Evolutionary conservation across 1,284 basidiomycete species (phyloP), one percentile per base, ranked within the genome.

Genomic region (Sanghuangporus weigelae): DNA sequence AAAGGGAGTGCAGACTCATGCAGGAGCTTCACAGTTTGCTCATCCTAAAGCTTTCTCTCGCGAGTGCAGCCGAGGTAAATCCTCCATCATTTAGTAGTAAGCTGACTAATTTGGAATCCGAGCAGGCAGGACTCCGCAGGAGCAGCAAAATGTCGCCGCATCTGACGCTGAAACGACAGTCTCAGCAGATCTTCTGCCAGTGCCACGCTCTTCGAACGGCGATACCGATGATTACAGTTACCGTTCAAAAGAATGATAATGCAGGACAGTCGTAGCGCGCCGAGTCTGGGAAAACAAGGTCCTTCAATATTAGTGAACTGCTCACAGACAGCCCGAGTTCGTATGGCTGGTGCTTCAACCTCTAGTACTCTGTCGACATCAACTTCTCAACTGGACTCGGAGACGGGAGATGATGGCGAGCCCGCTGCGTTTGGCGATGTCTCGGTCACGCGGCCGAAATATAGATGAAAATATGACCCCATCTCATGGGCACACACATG

Each of bases 261-360:
- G 87, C 67, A 87, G 88, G 5, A 92, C 90, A 0, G 80, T 91
- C 63, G 84, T 91, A 60, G 89, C 81, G 11, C 83, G 85, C 7
- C 80, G 84, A 0, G 71, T 81, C 11, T 88, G 86, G 85, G 85
- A 88, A n/a, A 14, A 53, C 46, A 42, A 26, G 64, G 61, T 70
- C 46, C 57, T 64, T 67, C 63, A 5, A 31, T 31, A 31, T 31
- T 31, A 57, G 68, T 67, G 60, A 65, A 69, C 69, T 74, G 69
- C 69, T 59, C 53, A 36, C 56, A 73, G 8, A 65, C 65, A 54
- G 69, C 73, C 57, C 74, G 75, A 51, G 69, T 73, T 54, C 74
- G 72, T 39, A 71, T 71, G 62, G 73, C 78, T 3, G 73, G 77
- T 4, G 78, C 81, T 0, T 80, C 82, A 0, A 78, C 80, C 0